Percentiles rank a stretch among this genome's conserved stretches.
phyloP scores from a whole-genome alignment of 345 rosid genomes.

The Eucalyptus marginata region DNA sequence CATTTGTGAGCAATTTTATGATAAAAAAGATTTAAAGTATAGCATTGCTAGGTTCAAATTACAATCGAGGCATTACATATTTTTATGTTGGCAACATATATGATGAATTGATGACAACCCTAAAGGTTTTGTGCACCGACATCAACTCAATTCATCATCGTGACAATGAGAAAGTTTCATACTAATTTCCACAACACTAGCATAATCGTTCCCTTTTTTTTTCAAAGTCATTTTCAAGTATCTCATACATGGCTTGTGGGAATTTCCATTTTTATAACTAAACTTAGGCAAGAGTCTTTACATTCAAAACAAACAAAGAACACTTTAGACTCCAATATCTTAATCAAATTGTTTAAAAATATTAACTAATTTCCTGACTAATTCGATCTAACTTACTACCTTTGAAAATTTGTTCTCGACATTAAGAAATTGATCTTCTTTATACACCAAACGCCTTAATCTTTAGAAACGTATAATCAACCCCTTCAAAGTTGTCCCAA shows the following conservation, averaged over 20 bases:
- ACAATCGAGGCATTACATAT: background rate
- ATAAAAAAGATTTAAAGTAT: background rate
- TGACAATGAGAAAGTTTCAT: background rate
- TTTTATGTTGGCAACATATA: background rate
- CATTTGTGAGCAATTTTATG: background rate
- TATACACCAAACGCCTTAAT: fast-evolving
- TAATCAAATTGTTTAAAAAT: fast-evolving
- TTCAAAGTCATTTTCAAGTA: background rate
- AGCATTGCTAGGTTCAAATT: background rate
- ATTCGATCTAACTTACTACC: fast-evolving
- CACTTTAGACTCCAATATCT: background rate
- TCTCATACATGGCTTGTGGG: background rate
- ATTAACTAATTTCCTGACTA: background rate
- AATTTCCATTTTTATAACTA: background rate
- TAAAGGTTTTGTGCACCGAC: background rate
- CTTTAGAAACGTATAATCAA: background rate
- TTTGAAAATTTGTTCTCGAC: fast-evolving
- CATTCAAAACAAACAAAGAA: fast-evolving
- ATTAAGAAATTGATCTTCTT: background rate
- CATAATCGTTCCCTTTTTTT: background rate
- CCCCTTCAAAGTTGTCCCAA: fast-evolving
- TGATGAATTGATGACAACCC: background rate
- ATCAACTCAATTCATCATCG: background rate
- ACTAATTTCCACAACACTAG: background rate
- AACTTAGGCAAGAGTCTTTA: background rate